These are phyloP conservation scores for Cryptomeria japonica DNA, from an alignment of 75 land plant species.

Conservation along the genomic window DNA sequence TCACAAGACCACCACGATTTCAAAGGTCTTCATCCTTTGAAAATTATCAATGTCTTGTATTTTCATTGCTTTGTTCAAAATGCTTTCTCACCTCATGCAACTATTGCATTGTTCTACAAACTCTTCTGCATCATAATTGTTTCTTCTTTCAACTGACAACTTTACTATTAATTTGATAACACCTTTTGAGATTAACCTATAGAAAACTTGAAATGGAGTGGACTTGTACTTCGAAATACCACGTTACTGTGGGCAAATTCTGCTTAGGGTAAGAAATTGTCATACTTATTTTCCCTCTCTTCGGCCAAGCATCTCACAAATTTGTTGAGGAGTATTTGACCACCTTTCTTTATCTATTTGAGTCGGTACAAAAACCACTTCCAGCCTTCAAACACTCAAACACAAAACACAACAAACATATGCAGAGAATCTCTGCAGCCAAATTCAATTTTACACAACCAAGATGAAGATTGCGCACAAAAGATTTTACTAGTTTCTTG, in stretches of 20 bases:
- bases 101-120: background rate
- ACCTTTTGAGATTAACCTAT: background rate
- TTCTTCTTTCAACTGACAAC: background rate
- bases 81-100: background rate
- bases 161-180: background rate
- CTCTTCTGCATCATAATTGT: background rate
- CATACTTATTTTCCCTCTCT: background rate
- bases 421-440: too few species aligned
- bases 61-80: background rate
- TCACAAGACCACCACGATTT: background rate
- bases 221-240: background rate
- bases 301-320: background rate
- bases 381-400: too few species aligned
- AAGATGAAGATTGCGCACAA: too few species aligned
- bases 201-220: background rate
- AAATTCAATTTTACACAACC: too few species aligned
- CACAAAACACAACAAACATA: too few species aligned
- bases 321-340: background rate
- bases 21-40: background rate
- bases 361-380: too few species aligned
- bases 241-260: background rate
- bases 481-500: too few species aligned
- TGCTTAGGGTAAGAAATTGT: background rate
- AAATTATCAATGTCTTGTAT: too few species aligned
- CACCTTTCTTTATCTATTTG: background rate